Evolutionary conservation across 805 yeast genomes (phyloP), one percentile per base, ranked within the genome.

Genomic region (Teunomyces gatunensis): DNA sequence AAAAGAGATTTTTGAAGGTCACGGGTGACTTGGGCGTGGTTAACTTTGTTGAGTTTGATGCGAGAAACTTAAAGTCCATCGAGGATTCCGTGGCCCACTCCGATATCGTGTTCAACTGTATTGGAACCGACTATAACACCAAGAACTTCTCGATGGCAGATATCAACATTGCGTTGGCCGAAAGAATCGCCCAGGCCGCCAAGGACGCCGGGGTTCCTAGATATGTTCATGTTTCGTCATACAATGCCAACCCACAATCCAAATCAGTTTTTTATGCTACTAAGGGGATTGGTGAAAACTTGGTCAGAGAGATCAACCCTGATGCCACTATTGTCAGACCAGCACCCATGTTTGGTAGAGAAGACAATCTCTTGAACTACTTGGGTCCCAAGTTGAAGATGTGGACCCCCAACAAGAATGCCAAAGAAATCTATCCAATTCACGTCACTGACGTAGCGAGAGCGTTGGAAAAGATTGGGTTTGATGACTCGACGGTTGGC

Each of bases 11-110:
- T 61, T 74, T 89, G 57, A 89, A 87, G 70, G 87, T 86, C 47
- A 77, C 84, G 42, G 96, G 96, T 40, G 96, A 89, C 66, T 78
- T 88, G 54, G 96, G 96, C 28, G 96, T 89, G 39, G 89, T 89
- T 27, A 86, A 85, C 69, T 84, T 83, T 65, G 81, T 87, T 53
- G 96, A 89, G 67, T 81, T 87, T 59, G 96, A 89, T 65, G 72
- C 89, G 53, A 77, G 96, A 67, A 89, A 89, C 71, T 55, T 86
- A 58, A 71, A 83, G 59, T 81, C 89, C 11, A 83, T 89, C 53
- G 87, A 86, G 63, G 87, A 86, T 54, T 73, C 88, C 9, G 89
- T 89, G 37, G 83, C 84, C 55, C 83, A 85, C 67, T 83, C 92
- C 3, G 96, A 89, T 62, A 85, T 89, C 47, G 96, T 89, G 6